Conservation (phyloP, 1,284 basidiomycete species). For the Xerocomus nothofagi region DNA sequence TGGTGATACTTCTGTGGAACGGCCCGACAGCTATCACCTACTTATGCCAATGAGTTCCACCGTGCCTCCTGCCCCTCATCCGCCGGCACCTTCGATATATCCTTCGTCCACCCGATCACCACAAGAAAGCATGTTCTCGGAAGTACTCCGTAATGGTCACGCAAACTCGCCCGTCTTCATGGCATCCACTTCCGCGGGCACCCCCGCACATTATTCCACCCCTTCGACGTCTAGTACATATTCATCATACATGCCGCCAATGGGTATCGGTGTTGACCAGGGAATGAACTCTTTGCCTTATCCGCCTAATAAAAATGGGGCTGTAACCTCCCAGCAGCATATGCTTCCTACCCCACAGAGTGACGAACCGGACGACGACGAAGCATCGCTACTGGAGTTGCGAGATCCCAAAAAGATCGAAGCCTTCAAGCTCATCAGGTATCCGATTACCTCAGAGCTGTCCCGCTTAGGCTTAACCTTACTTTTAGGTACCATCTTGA, state of each 20-base stretch:
- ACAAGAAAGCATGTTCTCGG: constrained; percentile 58
- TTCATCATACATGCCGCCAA: constrained; percentile 55
- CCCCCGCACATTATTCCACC: constrained; percentile 31
- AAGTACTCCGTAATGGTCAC: constrained; percentile 55
- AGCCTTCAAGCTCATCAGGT: constrained; percentile 82
- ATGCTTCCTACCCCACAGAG: constrained; percentile 26
- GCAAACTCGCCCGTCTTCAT: constrained; percentile 65
- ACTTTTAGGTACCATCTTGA: constrained; percentile 75
- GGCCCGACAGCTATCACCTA: constrained; percentile 50
- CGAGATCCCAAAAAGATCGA: constrained; percentile 68
- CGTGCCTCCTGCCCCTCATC: constrained; percentile 37
- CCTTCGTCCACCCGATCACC: constrained; percentile 36
- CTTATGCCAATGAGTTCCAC: constrained; percentile 52
- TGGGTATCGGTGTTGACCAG: constrained; percentile 57
- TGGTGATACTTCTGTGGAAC: constrained; percentile 42
- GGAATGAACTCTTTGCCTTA: constrained; percentile 48
- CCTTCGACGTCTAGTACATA: constrained; percentile 42
- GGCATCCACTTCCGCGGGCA: constrained; percentile 42
- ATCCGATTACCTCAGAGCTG: constrained; percentile 23
- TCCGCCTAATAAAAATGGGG: constrained; percentile 29
- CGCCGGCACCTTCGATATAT: constrained; percentile 37
- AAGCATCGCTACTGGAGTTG: constrained; percentile 27
- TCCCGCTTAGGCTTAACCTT: constrained; percentile 1
- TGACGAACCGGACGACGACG: constrained; percentile 30
- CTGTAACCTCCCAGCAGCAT: constrained; percentile 25